These are phyloP conservation scores for Penicillium sp. DNA, from an alignment of 2,329 filamentous ascomycete species.

Conservation along the genomic window DNA sequence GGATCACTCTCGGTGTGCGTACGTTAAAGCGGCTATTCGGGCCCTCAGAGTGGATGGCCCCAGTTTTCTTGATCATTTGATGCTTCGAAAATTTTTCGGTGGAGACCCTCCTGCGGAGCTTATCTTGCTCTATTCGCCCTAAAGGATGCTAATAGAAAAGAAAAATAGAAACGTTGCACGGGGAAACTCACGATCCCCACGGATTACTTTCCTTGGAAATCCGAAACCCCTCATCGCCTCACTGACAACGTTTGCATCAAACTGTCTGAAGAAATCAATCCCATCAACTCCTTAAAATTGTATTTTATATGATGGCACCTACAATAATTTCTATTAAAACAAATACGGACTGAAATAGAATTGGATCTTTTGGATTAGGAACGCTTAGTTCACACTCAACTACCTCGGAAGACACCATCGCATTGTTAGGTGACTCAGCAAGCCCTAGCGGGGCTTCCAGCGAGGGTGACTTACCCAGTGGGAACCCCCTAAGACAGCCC, in stretches of 20 bases:
- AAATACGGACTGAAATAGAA: no score
- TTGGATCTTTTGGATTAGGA: not conserved
- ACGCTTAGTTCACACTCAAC: not conserved
- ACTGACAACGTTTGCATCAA: not conserved
- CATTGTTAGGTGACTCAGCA: not conserved
- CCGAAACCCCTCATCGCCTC: conserved; percentile 23
- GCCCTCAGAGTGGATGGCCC: conserved; percentile 9
- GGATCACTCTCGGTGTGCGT: not conserved
- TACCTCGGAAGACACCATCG: not conserved
- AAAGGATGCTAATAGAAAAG: not conserved
- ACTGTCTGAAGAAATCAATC: no score
- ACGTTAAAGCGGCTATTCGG: conserved; percentile 7
- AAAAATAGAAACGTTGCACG: conserved; percentile 19
- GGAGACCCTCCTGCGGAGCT: conserved; percentile 24
- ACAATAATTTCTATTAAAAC: no score
- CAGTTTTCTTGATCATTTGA: conserved; percentile 27
- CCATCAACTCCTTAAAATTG: no score
- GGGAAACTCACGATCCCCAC: conserved; percentile 27
- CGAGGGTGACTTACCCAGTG: not conserved
- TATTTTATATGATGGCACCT: no score
- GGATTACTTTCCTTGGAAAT: conserved; percentile 26
- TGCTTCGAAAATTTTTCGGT: conserved; percentile 29
- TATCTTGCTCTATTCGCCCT: conserved; percentile 21
- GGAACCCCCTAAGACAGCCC: no score
- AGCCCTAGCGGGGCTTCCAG: not conserved